These are phyloP conservation scores for Dipodascopsis tothii DNA, from an alignment of 805 yeast genomes.

Conservation along the genomic window DNA sequence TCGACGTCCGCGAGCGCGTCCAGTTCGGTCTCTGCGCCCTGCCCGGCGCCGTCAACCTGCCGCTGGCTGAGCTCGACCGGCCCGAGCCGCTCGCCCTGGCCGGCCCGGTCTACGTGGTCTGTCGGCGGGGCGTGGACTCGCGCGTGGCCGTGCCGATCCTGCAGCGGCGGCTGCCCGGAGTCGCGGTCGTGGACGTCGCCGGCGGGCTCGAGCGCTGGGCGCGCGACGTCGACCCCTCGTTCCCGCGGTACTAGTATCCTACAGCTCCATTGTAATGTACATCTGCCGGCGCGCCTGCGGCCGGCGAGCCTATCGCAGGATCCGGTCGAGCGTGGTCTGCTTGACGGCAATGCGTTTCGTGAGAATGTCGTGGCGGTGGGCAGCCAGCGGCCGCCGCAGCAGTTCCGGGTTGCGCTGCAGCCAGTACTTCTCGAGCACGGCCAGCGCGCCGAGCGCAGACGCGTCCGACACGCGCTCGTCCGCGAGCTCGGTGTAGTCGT, in stretches of 20 bases:
- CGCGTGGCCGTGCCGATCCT: constrained; percentile 61
- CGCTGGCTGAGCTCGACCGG: constrained; percentile 49
- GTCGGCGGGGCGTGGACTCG: constrained; percentile 89
- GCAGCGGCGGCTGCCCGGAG: constrained; percentile 43
- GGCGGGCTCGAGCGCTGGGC: constrained; percentile 79
- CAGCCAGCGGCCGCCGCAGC: constrained; percentile 6
- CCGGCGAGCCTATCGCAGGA: neutral
- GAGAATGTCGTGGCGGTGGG: constrained; percentile 15
- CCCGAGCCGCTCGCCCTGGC: too few relatives aligned
- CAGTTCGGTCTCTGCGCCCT: constrained; percentile 66
- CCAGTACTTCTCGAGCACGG: constrained; percentile 14
- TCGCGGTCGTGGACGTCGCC: constrained; percentile 52
- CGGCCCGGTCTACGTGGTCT: constrained; percentile 53
- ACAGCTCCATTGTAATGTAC: too few relatives aligned
- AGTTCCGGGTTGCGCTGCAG: constrained; percentile 11
- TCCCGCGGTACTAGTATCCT: constrained; percentile 58
- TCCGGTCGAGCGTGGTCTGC: neutral
- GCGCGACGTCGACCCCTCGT: constrained; percentile 45
- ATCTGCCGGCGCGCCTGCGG: neutral
- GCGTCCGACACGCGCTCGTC: constrained; percentile 3
- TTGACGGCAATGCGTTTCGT: constrained; percentile 2
- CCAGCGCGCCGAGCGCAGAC: constrained; percentile 13
- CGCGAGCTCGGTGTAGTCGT: neutral
- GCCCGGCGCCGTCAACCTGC: constrained; percentile 54
- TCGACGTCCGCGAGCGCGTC: constrained; percentile 77